These are phyloP conservation scores for Brachypodium distachyon DNA, from an alignment of 202 grass and related monocot genomes.

Conservation along the genomic window DNA sequence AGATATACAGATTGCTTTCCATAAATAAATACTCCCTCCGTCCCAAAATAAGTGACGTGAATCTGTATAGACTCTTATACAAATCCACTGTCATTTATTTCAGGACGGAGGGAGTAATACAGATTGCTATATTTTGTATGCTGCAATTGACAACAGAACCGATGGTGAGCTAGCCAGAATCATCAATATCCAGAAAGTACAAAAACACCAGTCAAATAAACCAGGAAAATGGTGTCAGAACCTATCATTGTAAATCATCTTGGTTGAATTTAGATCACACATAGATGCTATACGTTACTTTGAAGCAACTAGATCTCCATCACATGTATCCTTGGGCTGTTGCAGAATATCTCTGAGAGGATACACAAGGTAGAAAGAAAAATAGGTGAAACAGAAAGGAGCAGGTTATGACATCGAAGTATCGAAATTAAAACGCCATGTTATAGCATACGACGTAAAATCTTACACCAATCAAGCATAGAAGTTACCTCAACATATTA, in stretches of 20 bases:
- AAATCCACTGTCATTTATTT: too few relatives aligned
- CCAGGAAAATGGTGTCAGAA: neutral
- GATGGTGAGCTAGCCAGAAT: neutral
- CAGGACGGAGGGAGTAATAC: too few relatives aligned
- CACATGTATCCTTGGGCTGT: neutral
- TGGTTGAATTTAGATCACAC: neutral
- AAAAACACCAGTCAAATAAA: neutral
- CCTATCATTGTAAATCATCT: neutral
- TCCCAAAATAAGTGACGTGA: too few relatives aligned
- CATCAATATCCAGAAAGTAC: neutral
- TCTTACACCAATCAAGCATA: neutral
- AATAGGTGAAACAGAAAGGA: neutral
- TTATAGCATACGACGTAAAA: neutral
- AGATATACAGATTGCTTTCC: too few relatives aligned
- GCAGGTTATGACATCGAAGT: neutral
- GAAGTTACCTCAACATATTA: conserved; percentile 59
- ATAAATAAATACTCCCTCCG: too few relatives aligned
- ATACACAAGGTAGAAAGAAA: neutral
- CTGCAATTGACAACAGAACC: neutral
- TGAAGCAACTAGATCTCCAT: neutral
- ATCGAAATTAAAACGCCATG: neutral
- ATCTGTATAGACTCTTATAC: too few relatives aligned
- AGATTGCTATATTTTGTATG: neutral
- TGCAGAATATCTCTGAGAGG: neutral
- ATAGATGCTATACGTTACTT: neutral